Percentiles rank a stretch among this genome's conserved stretches.
Conservation (phyloP, 495 filamentous ascomycete species). For the Penicillium simplicissimum region DNA sequence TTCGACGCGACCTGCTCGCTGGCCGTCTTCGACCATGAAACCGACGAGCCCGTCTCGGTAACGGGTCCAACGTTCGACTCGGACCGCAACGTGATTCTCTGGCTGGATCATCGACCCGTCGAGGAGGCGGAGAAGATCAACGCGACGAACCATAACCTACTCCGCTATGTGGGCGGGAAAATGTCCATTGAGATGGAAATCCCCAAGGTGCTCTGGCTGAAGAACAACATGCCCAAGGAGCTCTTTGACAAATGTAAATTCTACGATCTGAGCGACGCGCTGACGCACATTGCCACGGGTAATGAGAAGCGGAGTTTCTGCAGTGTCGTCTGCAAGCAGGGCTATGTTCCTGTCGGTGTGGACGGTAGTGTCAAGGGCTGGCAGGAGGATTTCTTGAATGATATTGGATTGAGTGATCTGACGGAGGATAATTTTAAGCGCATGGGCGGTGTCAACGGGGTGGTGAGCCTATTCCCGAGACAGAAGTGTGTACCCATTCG, state of each 20-base stretch:
- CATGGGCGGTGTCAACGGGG: slow-evolving; percentile 89
- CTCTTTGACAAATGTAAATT: slow-evolving; percentile 92
- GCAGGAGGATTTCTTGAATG: slow-evolving; percentile 88
- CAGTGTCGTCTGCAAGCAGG: slow-evolving; percentile 93
- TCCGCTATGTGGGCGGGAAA: slow-evolving; percentile 91
- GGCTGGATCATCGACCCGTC: slow-evolving; percentile 89
- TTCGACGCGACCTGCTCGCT: slow-evolving; percentile 98
- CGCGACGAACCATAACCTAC: slow-evolving; percentile 84
- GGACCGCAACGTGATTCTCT: slow-evolving; percentile 87
- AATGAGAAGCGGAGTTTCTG: slow-evolving; percentile 90
- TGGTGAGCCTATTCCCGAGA: slow-evolving; percentile 64
- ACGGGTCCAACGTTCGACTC: slow-evolving; percentile 83
- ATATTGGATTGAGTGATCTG: slow-evolving; percentile 82
- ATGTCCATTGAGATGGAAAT: slow-evolving; percentile 99
- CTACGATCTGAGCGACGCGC: slow-evolving; percentile 89
- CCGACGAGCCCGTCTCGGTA: slow-evolving; percentile 84
- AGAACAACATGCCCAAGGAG: slow-evolving; percentile 94
- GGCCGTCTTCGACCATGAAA: slow-evolving; percentile 83
- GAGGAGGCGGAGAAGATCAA: slow-evolving; percentile 91
- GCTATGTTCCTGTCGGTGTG: slow-evolving; percentile 90
- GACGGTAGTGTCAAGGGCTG: slow-evolving; percentile 98
- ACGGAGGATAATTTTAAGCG: slow-evolving; percentile 82
- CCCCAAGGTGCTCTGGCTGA: slow-evolving; percentile 95
- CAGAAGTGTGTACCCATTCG: not conserved
- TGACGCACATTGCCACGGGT: slow-evolving; percentile 95